Percentiles rank a stretch among this genome's conserved stretches.
Conservation (phyloP, 176 grass and related monocot genomes). For the Rhynchospora breviuscula region DNA sequence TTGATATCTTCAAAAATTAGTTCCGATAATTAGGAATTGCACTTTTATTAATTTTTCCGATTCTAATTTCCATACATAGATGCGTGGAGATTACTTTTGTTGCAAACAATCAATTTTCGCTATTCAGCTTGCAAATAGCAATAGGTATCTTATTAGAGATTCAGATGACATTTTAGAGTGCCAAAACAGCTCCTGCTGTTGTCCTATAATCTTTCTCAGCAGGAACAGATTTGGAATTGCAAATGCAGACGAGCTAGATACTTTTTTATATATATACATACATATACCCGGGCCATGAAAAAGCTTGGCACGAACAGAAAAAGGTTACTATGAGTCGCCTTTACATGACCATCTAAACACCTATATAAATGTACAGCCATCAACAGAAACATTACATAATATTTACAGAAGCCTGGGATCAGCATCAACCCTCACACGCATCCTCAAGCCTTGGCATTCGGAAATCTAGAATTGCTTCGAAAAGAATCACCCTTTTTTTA, state of each 20-base stretch:
- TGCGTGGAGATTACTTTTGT: too few species aligned
- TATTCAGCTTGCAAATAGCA: too few species aligned
- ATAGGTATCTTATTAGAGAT: too few species aligned
- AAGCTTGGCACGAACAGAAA: constrained; percentile 1
- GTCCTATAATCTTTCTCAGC: not conserved
- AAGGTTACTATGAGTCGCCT: not conserved
- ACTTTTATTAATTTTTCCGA: too few species aligned
- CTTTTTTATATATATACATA: not conserved
- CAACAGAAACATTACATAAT: not conserved
- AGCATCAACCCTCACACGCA: not conserved
- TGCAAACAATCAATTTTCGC: too few species aligned
- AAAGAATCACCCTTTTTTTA: not conserved
- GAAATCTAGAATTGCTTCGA: not conserved
- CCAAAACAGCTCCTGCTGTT: too few species aligned
- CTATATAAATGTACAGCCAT: constrained; percentile 13
- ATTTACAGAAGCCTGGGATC: not conserved
- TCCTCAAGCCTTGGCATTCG: not conserved
- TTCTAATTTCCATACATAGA: too few species aligned
- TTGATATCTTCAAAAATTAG: too few species aligned
- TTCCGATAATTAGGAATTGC: too few species aligned
- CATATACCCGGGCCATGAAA: constrained; percentile 7
- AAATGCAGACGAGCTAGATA: not conserved
- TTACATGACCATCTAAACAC: constrained; percentile 19
- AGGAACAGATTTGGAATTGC: too few species aligned
- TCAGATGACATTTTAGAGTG: too few species aligned